A percentile compares a stretch with the other conserved stretches of the same genome.
Conservation (phyloP, 2,329 filamentous ascomycete species). For the Microcyclosporella mali region DNA sequence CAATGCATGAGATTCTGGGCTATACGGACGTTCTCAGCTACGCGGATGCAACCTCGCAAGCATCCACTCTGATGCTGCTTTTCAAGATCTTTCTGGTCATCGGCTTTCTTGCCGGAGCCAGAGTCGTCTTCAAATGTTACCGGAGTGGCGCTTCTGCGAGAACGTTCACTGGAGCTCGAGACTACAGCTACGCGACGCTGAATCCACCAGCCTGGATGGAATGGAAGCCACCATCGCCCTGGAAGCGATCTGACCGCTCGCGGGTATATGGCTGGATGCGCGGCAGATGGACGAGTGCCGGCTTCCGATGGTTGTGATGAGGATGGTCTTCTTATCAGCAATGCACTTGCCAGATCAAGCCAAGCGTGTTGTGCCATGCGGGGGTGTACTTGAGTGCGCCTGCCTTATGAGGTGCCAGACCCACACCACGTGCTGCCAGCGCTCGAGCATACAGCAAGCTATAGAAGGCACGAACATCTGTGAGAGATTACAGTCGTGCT, state of each 20-base stretch:
- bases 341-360: too few relatives aligned
- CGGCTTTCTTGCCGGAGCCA: constrained; percentile 14
- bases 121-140: constrained; percentile 12
- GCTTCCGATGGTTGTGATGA: too few relatives aligned
- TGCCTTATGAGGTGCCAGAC: too few relatives aligned
- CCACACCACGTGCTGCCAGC: too few relatives aligned
- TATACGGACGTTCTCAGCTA: constrained; percentile 10
- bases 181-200: neutral
- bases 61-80: constrained; percentile 14
- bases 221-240: constrained; percentile 1
- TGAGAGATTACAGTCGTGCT: too few relatives aligned
- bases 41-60: constrained; percentile 2
- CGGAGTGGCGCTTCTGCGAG: constrained; percentile 5
- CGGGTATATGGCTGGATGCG: too few relatives aligned
- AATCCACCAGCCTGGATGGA: constrained; percentile 7
- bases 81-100: constrained; percentile 17
- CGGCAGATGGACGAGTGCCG: too few relatives aligned
- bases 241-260: neutral
- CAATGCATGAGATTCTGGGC: constrained; percentile 16
- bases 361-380: too few relatives aligned
- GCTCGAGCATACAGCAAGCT: too few relatives aligned
- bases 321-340: too few relatives aligned
- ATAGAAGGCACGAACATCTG: too few relatives aligned
- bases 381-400: too few relatives aligned
- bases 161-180: neutral